Evolutionary conservation across 352 stramenopile species (phyloP).

Genomic region (Peronospora tabacina): DNA sequence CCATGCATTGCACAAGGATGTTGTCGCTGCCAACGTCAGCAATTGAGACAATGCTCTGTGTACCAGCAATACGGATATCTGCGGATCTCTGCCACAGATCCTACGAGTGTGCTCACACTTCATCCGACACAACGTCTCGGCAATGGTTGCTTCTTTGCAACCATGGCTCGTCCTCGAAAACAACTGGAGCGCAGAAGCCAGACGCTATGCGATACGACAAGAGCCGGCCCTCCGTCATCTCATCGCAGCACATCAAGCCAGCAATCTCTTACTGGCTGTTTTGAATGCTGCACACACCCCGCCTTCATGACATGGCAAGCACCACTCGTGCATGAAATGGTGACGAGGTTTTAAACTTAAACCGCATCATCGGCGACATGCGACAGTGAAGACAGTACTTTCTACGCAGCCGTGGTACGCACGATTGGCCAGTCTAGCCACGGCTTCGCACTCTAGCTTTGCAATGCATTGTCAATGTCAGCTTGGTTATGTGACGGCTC

Average conservation of each 20-base stretch:
- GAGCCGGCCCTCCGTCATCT: conserved; percentile 17
- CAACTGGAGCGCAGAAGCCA: conserved; percentile 15
- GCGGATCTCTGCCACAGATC: conserved; percentile 14
- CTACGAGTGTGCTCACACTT: conserved; percentile 13
- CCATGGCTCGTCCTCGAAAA: conserved; percentile 15
- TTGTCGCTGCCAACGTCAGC: background rate
- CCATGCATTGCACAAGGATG: conserved; percentile 1
- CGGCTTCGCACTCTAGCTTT: conserved; percentile 3
- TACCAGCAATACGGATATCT: conserved; percentile 7
- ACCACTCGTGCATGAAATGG: background rate
- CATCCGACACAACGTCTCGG: conserved; percentile 9
- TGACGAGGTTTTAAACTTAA: too few species aligned
- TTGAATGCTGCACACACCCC: conserved; percentile 7
- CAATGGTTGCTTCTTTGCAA: conserved; percentile 14
- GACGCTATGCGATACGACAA: conserved; percentile 23
- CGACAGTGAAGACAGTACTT: background rate
- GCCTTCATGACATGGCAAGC: conserved; percentile 12
- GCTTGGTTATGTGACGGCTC: conserved; percentile 3
- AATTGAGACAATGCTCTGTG: background rate
- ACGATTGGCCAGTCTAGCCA: conserved; percentile 17
- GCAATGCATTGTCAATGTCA: background rate
- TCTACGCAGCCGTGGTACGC: background rate
- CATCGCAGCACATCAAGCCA: conserved; percentile 12
- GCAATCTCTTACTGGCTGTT: conserved; percentile 7
- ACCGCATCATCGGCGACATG: background rate